A percentile compares a stretch with the other conserved stretches of the same genome.
Evolutionary conservation across 2,329 filamentous ascomycete genomes (phyloP).

Genomic region (Ceratocystis alfenasii): DNA sequence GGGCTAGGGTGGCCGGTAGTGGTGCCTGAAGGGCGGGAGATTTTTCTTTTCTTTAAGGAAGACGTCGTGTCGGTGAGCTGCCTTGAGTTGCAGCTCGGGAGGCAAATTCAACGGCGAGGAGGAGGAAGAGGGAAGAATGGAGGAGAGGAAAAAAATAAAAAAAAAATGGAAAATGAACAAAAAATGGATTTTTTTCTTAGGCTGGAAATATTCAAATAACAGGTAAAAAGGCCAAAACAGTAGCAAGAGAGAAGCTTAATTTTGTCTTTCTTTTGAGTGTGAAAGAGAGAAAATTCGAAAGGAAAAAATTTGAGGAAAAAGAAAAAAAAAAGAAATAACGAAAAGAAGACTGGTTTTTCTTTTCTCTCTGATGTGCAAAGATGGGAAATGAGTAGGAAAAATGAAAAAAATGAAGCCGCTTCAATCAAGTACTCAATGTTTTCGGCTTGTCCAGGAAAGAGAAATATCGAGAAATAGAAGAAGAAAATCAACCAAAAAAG

Average conservation of each 20-base stretch:
- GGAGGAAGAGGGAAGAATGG: constrained; percentile 18
- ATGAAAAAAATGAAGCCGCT: too few species aligned
- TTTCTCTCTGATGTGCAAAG: too few species aligned
- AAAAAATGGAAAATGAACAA: constrained; percentile 20
- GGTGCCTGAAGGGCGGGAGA: constrained; percentile 35
- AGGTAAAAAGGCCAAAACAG: neutral
- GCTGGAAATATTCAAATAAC: neutral
- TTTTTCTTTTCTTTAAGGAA: constrained; percentile 63
- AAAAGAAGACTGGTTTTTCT: neutral
- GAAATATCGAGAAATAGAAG: neutral
- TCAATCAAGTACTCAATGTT: too few species aligned
- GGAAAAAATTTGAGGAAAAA: neutral
- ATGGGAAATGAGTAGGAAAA: too few species aligned
- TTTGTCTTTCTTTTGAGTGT: constrained; percentile 2
- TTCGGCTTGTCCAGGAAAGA: too few species aligned
- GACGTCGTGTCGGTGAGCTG: constrained; percentile 62
- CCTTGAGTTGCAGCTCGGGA: constrained; percentile 43
- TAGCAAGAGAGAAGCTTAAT: neutral
- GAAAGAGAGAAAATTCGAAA: neutral
- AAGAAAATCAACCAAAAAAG: neutral
- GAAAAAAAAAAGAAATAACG: neutral
- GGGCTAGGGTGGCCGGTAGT: constrained; percentile 24
- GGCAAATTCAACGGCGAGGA: constrained; percentile 10
- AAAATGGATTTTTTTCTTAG: constrained; percentile 17
- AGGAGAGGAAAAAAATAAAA: constrained; percentile 2